Evolutionary conservation across 2,329 filamentous ascomycete genomes (phyloP).

Genomic region (Calonectria pteridis): DNA sequence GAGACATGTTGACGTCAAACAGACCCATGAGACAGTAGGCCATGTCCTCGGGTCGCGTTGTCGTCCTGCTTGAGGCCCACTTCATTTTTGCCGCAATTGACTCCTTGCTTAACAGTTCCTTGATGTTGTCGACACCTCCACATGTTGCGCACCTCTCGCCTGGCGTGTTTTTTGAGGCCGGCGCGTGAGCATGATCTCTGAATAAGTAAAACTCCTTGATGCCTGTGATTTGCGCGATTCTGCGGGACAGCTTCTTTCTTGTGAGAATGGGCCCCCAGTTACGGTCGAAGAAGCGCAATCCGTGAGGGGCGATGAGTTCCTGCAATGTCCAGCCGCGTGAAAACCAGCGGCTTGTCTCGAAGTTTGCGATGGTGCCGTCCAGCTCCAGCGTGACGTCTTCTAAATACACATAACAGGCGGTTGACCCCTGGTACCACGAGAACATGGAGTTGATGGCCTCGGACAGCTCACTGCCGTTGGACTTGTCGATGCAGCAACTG

Average conservation of each 20-base stretch:
- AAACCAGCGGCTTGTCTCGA: background rate
- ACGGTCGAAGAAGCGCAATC: background rate
- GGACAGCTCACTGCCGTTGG: background rate
- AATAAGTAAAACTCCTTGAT: background rate
- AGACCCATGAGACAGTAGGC: slow-evolving; percentile 23
- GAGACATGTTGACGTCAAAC: slow-evolving; percentile 23
- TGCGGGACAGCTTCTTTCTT: background rate
- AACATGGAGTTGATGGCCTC: slow-evolving; percentile 5
- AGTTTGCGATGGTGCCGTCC: background rate
- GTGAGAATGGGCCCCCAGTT: background rate
- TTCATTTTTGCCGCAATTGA: background rate
- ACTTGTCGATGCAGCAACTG: background rate
- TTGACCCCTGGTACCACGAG: background rate
- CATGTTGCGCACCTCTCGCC: background rate
- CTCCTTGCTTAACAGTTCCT: background rate
- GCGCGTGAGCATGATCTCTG: background rate
- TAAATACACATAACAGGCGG: background rate
- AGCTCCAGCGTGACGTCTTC: background rate
- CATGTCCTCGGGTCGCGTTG: slow-evolving; percentile 11
- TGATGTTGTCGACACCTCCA: background rate
- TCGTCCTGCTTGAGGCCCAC: slow-evolving; percentile 14
- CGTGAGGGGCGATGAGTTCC: background rate
- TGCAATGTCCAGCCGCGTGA: background rate
- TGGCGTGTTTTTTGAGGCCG: background rate
- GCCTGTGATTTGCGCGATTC: background rate